These are phyloP conservation scores for Thalassiosira profunda DNA, from an alignment of 108 stramenopile genomes.

Conservation along the genomic window DNA sequence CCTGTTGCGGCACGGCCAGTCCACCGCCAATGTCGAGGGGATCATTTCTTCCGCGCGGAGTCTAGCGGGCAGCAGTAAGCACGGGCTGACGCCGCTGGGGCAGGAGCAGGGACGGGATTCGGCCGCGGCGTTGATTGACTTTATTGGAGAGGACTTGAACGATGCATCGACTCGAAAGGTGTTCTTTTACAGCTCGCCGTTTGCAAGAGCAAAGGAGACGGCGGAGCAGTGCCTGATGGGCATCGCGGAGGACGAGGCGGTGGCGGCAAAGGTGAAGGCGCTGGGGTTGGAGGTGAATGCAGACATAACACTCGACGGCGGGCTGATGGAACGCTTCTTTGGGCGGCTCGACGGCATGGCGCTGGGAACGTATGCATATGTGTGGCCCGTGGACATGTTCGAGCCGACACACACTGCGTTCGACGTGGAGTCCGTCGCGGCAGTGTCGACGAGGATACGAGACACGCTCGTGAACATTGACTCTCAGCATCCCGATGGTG, in stretches of 20 bases:
- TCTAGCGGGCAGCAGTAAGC: slow-evolving; percentile 69
- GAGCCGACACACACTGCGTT: slow-evolving; percentile 77
- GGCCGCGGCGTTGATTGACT: slow-evolving; percentile 53
- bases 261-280: slow-evolving; percentile 32
- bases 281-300: slow-evolving; percentile 54
- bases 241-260: slow-evolving; percentile 21
- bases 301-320: slow-evolving; percentile 57
- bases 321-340: slow-evolving; percentile 87
- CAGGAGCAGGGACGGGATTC: slow-evolving; percentile 71
- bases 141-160: slow-evolving; percentile 35
- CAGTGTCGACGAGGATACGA: slow-evolving; percentile 74
- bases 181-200: slow-evolving; percentile 78
- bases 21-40: slow-evolving; percentile 78
- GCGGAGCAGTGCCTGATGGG: slow-evolving; percentile 71
- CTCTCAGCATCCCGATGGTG: slow-evolving; percentile 23
- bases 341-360: slow-evolving; percentile 75
- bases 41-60: slow-evolving; percentile 81
- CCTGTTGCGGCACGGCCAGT: slow-evolving; percentile 80
- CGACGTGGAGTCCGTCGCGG: slow-evolving; percentile 86
- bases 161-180: slow-evolving; percentile 40
- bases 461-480: slow-evolving; percentile 62
- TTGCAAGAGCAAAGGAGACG: slow-evolving; percentile 79
- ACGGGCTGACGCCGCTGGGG: slow-evolving; percentile 75
- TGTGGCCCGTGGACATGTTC: slow-evolving; percentile 83
- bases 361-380: slow-evolving; percentile 72